Base-by-base conservation (phyloP, 78 protist genomes). In the Monocercomonoides exilis region DNA sequence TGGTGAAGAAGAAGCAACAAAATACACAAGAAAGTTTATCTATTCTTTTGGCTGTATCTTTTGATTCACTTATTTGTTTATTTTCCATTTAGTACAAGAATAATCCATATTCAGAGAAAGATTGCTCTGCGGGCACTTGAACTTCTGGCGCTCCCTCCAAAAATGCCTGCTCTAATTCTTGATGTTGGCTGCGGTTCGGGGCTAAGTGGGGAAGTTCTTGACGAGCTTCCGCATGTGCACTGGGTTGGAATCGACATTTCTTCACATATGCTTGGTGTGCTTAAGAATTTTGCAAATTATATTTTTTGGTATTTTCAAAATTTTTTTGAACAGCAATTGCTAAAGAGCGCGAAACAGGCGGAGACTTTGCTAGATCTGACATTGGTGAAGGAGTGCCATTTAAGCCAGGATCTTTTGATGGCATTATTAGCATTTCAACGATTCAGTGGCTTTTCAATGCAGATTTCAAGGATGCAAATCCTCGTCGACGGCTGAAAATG, bases 121-220 rank as follows among this genome's bases (percentile, higher is more conserved):
- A 81, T 91, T 81, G 32, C 93, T 0, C 85, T 77, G 44, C 87
- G 93, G 36, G 89, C 91, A 1, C 3, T 91, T 4, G 86, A 91
- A 80, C 1, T 91, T 41, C 85, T 91, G 42, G 0, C 1, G 45
- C 45, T 91, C 0, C 91, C 91, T 3, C 84, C 43, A 0, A 43
- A 41, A 35, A 46, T 0, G 11, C 44, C 82, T 29, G 0, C 3
- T 3, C 77, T 77, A 38, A 11, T 91, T 36, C 88, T 91, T 33
- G 93, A 91, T 36, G n/a, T 85, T 46, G 93, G 93, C 21, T 91
- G 93, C 45, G 93, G 93, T 33, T 84, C 93, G n/a, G 93, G 93
- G 1, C 46, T 81, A 29, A 32, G 63, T n/a, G 93, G 91, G 1
- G 77, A 34, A 32, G 85, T 42, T 21, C 64, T 91, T 3, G 36